phyloP scores from a whole-genome alignment of 768 basidiomycete genomes.

The Leccinum pellstonianum region DNA sequence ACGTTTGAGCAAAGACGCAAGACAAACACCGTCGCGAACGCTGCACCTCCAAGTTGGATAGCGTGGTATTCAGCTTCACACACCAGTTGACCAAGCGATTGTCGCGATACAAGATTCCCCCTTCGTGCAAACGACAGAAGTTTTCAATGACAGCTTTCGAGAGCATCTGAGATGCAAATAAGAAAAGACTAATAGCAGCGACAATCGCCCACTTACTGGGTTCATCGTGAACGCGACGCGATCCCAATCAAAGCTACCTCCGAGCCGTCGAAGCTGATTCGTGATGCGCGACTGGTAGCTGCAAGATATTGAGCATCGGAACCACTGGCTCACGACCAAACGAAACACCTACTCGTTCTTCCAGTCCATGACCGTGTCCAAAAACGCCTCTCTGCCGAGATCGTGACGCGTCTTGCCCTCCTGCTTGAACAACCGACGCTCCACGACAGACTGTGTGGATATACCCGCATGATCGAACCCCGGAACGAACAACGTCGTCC shows the following conservation, averaged over 20 bases:
- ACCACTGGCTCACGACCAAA: not conserved
- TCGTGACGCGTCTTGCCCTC: constrained; percentile 86
- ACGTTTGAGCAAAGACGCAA: not conserved
- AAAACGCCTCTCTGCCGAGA: constrained; percentile 89
- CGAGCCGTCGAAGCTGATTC: constrained; percentile 81
- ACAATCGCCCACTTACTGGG: constrained; percentile 48
- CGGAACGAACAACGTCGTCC: constrained; percentile 84
- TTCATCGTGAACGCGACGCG: constrained; percentile 96
- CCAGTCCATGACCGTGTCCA: constrained; percentile 93
- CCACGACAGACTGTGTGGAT: constrained; percentile 96
- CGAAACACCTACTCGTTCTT: constrained; percentile 81
- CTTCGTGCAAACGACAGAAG: constrained; percentile 89
- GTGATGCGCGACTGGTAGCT: constrained; percentile 96
- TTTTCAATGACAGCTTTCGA: constrained; percentile 89
- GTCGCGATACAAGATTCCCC: constrained; percentile 90
- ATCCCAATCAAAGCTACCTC: constrained; percentile 94
- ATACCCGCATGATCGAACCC: constrained; percentile 99
- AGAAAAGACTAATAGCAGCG: not conserved
- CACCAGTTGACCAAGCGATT: constrained; percentile 99
- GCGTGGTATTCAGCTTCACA: constrained; percentile 89
- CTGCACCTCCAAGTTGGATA: constrained; percentile 95
- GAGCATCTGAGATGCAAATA: constrained; percentile 45
- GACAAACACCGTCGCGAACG: not conserved
- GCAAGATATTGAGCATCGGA: constrained; percentile 1
- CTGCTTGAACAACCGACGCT: constrained; percentile 84